These are phyloP conservation scores for Solanum chilense DNA, from an alignment of 257 asterid species.

Conservation along the genomic window DNA sequence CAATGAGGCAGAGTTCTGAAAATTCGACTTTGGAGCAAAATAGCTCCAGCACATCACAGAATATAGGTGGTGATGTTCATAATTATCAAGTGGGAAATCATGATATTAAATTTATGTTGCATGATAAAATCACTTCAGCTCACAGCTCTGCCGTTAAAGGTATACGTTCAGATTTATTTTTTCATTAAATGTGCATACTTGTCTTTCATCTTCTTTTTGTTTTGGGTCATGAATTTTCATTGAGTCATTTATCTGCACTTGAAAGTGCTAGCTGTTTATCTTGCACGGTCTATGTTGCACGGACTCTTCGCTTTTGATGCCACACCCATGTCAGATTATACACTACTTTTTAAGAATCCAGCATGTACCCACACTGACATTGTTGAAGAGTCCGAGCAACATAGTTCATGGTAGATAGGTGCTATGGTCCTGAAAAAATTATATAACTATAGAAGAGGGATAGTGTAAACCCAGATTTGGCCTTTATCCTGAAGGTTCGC, in stretches of 20 bases:
- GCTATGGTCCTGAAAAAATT: neutral
- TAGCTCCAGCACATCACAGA: constrained; percentile 8
- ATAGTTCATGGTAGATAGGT: neutral
- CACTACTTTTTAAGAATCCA: neutral
- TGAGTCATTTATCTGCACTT: neutral
- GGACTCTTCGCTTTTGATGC: neutral
- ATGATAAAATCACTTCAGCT: constrained; percentile 61
- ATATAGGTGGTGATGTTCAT: constrained; percentile 2
- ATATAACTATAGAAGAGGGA: neutral
- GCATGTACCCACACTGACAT: neutral
- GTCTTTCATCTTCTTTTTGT: neutral
- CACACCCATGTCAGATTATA: neutral
- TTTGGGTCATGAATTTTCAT: neutral
- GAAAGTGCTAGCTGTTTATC: neutral
- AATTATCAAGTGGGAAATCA: constrained; percentile 29
- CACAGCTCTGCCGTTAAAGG: constrained; percentile 96
- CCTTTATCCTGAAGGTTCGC: neutral
- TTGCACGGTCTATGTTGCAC: neutral
- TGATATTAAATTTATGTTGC: constrained; percentile 28
- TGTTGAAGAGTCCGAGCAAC: neutral
- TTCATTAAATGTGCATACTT: neutral
- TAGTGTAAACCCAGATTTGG: neutral
- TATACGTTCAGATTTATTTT: constrained; percentile 1
- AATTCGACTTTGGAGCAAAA: constrained; percentile 1
- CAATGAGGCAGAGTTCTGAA: constrained; percentile 13